Conservation (phyloP, 768 basidiomycete genomes). For the Hortiboletus campestris region DNA sequence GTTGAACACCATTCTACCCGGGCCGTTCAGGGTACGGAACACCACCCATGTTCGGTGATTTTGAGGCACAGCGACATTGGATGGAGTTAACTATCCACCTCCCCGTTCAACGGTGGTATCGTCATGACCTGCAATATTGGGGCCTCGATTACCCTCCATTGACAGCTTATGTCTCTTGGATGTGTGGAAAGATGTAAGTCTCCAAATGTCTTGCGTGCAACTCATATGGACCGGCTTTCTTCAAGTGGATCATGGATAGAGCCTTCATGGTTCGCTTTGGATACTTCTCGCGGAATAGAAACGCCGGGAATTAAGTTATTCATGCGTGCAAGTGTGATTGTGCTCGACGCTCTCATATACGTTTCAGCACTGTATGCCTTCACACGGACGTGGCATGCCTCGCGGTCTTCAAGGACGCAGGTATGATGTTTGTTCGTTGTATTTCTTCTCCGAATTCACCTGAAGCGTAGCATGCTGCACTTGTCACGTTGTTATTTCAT, state of each 20-base stretch:
- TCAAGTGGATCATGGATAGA: slow-evolving; percentile 50
- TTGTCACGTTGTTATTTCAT: slow-evolving; percentile 74
- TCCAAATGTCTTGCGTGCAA: slow-evolving; percentile 16
- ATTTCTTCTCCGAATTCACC: neutral
- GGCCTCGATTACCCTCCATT: slow-evolving; percentile 93
- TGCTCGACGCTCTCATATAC: slow-evolving; percentile 69
- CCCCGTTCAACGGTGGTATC: slow-evolving; percentile 79
- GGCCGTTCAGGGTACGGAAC: slow-evolving; percentile 51
- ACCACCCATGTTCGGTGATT: slow-evolving; percentile 89
- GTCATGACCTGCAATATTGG: slow-evolving; percentile 87
- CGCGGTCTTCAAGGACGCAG: slow-evolving; percentile 74
- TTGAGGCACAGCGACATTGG: slow-evolving; percentile 94
- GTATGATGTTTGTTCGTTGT: slow-evolving; percentile 37
- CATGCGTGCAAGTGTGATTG: slow-evolving; percentile 78
- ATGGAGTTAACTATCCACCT: slow-evolving; percentile 87
- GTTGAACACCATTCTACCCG: neutral
- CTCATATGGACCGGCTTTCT: slow-evolving; percentile 1
- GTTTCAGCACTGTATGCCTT: slow-evolving; percentile 72
- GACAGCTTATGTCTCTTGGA: slow-evolving; percentile 86
- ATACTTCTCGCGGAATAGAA: slow-evolving; percentile 71
- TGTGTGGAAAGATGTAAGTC: slow-evolving; percentile 73
- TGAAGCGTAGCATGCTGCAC: slow-evolving; percentile 43
- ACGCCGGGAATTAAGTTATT: slow-evolving; percentile 62
- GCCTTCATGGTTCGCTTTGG: slow-evolving; percentile 68
- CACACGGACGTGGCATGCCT: slow-evolving; percentile 59